Evolutionary conservation across 371 early-diverging fungal genomes (phyloP), one percentile per base, ranked within the genome.

Genomic region (Neoconidiobolus thromboides): DNA sequence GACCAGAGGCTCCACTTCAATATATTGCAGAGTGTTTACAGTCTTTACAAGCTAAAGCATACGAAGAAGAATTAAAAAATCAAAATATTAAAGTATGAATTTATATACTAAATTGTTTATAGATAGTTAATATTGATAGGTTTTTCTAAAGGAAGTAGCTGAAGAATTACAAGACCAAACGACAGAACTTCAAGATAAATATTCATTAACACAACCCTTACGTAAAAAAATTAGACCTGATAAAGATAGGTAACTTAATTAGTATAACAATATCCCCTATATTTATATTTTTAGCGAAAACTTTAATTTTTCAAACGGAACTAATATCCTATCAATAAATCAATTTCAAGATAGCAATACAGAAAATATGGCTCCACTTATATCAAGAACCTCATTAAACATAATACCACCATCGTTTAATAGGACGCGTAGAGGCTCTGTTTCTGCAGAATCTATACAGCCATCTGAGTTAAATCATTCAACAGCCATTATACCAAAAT

Each of bases 401-500:
- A 44, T n/a, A 2, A 14, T n/a, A 57, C 57, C 41, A 3, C 15
- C 40, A 3, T n/a, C n/a, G 2, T 57, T 38, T 57, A 14, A 15
- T 12, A 7, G 43, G 36, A 44, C 15, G 3, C 57, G 57, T 43
- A 41, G 57, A 36, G 57, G 57, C 15, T 57, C 57, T 12, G 57
- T 57, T 15, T 43, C 43, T 38, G 57, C 57, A 5, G 57, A 57
- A 44, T 57, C 57, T 42, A 57, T 57, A 26, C 57, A 57, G 36
- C 57, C 57, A n/a, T 38, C 38, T 39, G 57, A 57, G 7, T 6
- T 14, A 39, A 15, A n/a, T n/a, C 10, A 26, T 4, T 36, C 57
- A n/a, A 43, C 40, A 2, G 40, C 44, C 10, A 44, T 57, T 36
- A 43, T 57, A 43, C 57, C 15, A n/a, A 57, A 57, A 43, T 38